A percentile compares a stretch with the other conserved stretches of the same genome.
Conservation (phyloP, 306 rosid species). For the Cicer bijugum region DNA sequence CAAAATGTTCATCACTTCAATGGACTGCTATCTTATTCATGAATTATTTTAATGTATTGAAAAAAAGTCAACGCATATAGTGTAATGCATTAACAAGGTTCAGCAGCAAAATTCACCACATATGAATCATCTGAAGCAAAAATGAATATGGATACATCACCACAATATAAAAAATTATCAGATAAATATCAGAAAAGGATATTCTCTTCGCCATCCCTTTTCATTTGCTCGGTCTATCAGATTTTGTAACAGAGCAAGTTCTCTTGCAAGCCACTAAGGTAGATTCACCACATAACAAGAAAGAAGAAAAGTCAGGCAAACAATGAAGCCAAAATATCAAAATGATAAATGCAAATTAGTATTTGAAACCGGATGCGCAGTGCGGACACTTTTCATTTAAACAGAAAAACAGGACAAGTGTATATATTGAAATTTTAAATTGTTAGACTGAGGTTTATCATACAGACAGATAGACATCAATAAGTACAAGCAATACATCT, state of each 20-base stretch:
- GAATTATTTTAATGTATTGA: not conserved
- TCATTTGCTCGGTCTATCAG: conserved; percentile 83
- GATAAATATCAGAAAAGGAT: conserved; percentile 64
- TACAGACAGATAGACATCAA: conserved; percentile 24
- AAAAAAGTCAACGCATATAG: conserved; percentile 5
- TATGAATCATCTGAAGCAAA: conserved; percentile 32
- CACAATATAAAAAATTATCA: conserved; percentile 18
- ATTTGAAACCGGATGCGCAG: conserved; percentile 23
- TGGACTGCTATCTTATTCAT: conserved; percentile 22
- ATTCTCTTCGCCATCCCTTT: conserved; percentile 94
- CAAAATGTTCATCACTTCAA: conserved; percentile 20
- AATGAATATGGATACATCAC: conserved; percentile 9
- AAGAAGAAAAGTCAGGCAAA: conserved; percentile 44
- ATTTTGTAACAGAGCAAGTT: conserved; percentile 59
- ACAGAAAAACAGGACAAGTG: conserved; percentile 11
- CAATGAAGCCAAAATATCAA: conserved; percentile 42
- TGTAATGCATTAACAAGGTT: conserved; percentile 31
- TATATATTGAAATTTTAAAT: conserved; percentile 1
- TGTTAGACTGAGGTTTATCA: not conserved
- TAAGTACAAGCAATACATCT: conserved; percentile 18
- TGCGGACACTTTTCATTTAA: not conserved
- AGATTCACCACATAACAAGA: conserved; percentile 47
- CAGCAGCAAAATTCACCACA: conserved; percentile 24
- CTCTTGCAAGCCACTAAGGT: conserved; percentile 73
- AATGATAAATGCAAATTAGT: conserved; percentile 10